Base-by-base conservation (phyloP, 1,139 yeast genomes). In the Debaryomycetaceae sp. region DNA sequence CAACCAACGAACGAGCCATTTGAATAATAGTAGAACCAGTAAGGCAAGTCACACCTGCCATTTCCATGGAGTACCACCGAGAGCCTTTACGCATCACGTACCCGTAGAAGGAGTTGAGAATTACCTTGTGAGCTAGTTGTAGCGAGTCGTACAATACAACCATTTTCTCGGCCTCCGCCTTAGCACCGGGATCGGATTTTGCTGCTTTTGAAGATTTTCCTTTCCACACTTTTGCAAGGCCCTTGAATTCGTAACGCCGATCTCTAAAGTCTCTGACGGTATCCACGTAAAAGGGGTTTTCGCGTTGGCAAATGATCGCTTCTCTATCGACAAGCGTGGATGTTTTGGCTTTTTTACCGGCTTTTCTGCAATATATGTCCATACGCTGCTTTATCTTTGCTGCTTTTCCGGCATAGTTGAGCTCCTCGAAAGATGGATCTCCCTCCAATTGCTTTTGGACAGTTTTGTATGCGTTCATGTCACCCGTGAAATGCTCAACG, bases 11-110 rank as follows among this genome's bases (percentile, higher is more conserved):
- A 38, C 98, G 66, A 0, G 98, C 99, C 90, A 87, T 80, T 54
- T 92, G 98, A 58, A 92, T 92, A 41, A 92, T 90, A 0, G 94
- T 85, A 0, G 98, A 96, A 34, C 99, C 99, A 0, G 98, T 92
- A 31, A 87, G 66, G 66, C 98, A 92, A 0, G 99, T 92, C 13
- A 92, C 93, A 37, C 98, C 99, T 0, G 98, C 99, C 98, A 92
- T 92, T 54, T 90, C 98, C 93, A 92, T 87, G 0, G 98, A 90
- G 47, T 87, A 92, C 99, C 99, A 92, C 37, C 99, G 69, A 0
- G 97, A 87, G 22, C 98, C 99, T 47, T 90, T 92, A 56, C 99
- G 73, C 98, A 92, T 92, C 15, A 90, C 98, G 48, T 92, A 92
- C 27, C 99, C 99, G 45, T 92, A 92, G 49, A 92, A 92, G 0